Conservation (phyloP, 768 basidiomycete genomes). For the Leccinum subtestaceum region DNA sequence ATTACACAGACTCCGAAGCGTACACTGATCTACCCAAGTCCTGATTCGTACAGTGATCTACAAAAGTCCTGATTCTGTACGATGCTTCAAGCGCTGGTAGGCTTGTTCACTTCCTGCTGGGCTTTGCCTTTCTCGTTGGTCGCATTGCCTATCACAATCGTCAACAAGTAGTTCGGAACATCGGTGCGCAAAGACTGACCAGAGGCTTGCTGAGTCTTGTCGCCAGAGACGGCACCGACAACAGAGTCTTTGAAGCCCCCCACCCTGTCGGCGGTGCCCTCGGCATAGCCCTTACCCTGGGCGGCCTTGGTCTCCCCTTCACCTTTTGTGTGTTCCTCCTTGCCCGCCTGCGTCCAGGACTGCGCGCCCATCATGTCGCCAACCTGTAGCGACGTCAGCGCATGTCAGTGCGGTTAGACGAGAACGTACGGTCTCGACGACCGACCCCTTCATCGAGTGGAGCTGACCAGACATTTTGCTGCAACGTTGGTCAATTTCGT, state of each 20-base stretch:
- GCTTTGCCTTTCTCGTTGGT: constrained; percentile 52
- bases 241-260: constrained; percentile 53
- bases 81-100: background rate
- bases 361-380: constrained; percentile 44
- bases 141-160: constrained; percentile 41
- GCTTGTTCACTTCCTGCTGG: constrained; percentile 54
- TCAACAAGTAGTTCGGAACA: background rate
- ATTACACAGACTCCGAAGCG: background rate
- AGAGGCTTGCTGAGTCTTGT: constrained; percentile 46
- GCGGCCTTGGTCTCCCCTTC: constrained; percentile 47
- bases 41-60: background rate
- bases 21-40: no score
- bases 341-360: constrained; percentile 44
- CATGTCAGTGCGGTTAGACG: background rate
- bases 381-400: constrained; percentile 18
- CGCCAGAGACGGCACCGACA: constrained; percentile 55
- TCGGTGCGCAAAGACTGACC: constrained; percentile 32
- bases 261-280: constrained; percentile 45
- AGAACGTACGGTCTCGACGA: constrained; percentile 31
- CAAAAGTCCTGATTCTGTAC: background rate
- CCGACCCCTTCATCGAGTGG: constrained; percentile 39
- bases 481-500: background rate
- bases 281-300: constrained; percentile 48
- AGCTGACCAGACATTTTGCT: constrained; percentile 36
- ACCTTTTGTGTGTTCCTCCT: constrained; percentile 49